phyloP scores from a whole-genome alignment of 768 basidiomycete genomes.

The Psilocybe azurescens region DNA sequence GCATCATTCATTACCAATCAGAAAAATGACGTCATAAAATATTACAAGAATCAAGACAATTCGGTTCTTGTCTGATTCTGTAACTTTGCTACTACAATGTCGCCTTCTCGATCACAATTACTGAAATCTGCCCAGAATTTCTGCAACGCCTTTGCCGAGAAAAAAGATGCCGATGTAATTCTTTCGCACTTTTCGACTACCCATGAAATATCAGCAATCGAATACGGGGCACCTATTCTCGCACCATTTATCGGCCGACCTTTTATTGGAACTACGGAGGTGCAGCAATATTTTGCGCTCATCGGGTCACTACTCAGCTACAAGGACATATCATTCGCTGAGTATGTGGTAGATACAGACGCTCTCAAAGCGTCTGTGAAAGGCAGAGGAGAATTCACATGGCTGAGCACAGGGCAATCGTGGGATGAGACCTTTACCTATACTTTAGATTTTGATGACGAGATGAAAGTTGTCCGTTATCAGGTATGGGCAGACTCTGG shows the following conservation, averaged over 20 bases:
- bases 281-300: slow-evolving; percentile 54
- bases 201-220: slow-evolving; percentile 48
- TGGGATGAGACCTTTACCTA: slow-evolving; percentile 72
- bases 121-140: slow-evolving; percentile 49
- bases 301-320: slow-evolving; percentile 53
- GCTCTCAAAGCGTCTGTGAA: slow-evolving; percentile 56
- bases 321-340: slow-evolving; percentile 56
- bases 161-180: slow-evolving; percentile 45
- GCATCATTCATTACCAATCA: too few relatives aligned
- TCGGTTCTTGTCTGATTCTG: not conserved
- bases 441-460: slow-evolving; percentile 63
- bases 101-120: slow-evolving; percentile 39
- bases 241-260: slow-evolving; percentile 65
- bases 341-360: slow-evolving; percentile 58
- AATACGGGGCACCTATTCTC: slow-evolving; percentile 57
- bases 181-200: slow-evolving; percentile 56
- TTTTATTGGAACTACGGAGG: slow-evolving; percentile 49
- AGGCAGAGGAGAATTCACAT: slow-evolving; percentile 60
- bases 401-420: slow-evolving; percentile 53
- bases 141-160: slow-evolving; percentile 56
- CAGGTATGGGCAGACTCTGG: slow-evolving; percentile 76
- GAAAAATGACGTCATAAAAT: slow-evolving; percentile 11
- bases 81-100: slow-evolving; percentile 20
- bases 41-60: not conserved
- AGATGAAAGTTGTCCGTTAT: slow-evolving; percentile 58